Evolutionary conservation across 2,329 filamentous ascomycete species (phyloP).

Genomic region (Aureobasidium leucospermi): DNA sequence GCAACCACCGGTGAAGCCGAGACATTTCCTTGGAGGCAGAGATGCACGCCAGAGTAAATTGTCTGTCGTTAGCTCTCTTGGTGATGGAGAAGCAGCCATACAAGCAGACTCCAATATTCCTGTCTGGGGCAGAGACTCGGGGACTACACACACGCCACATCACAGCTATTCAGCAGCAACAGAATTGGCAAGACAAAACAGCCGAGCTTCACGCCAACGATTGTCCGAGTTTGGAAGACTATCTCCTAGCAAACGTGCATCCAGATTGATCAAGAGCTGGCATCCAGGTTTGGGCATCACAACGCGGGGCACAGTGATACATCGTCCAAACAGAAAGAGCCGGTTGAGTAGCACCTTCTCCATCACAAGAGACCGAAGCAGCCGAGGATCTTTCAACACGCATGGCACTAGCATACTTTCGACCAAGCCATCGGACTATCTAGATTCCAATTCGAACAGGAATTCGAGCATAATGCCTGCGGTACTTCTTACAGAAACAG

Average conservation of each 20-base stretch:
- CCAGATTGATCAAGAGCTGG: slow-evolving; percentile 20
- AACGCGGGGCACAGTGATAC: slow-evolving; percentile 20
- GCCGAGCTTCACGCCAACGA: slow-evolving; percentile 15
- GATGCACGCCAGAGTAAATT: slow-evolving; percentile 5
- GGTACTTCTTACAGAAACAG: not conserved
- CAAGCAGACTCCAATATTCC: slow-evolving; percentile 33
- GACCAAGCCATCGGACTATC: slow-evolving; percentile 31
- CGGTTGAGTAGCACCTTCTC: slow-evolving; percentile 21
- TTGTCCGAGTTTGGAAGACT: slow-evolving; percentile 26
- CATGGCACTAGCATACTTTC: slow-evolving; percentile 34
- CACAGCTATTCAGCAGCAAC: slow-evolving; percentile 38
- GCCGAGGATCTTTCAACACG: slow-evolving; percentile 32
- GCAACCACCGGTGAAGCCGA: not conserved
- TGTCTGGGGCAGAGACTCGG: slow-evolving; percentile 30
- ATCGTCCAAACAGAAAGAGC: slow-evolving; percentile 22
- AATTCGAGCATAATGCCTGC: slow-evolving; percentile 20
- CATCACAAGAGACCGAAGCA: slow-evolving; percentile 25
- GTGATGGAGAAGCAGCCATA: slow-evolving; percentile 32
- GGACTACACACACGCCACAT: slow-evolving; percentile 32
- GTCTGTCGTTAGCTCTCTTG: slow-evolving; percentile 33
- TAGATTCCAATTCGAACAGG: slow-evolving; percentile 24
- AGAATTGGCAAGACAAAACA: slow-evolving; percentile 26
- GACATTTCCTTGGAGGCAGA: not conserved
- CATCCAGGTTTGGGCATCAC: not conserved
- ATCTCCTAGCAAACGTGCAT: slow-evolving; percentile 25